Evolutionary conservation across 2,329 filamentous ascomycete species (phyloP).

Genomic region (Metarhizium humberi): DNA sequence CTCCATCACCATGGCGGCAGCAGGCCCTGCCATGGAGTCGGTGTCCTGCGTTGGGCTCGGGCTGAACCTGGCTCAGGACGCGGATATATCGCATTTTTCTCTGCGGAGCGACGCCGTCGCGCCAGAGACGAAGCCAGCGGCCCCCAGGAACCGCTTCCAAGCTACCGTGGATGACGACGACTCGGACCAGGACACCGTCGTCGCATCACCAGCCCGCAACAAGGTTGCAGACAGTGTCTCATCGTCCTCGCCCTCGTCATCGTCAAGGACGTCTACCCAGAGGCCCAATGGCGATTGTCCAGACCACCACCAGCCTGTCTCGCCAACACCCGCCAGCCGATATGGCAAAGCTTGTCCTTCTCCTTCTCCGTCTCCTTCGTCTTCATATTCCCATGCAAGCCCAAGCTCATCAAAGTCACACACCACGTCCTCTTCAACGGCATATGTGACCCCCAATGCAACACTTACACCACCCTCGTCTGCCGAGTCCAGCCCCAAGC

Average conservation of each 20-base stretch:
- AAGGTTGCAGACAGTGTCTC: background rate
- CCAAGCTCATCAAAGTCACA: background rate
- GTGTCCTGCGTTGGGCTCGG: background rate
- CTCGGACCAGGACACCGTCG: background rate
- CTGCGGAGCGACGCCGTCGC: background rate
- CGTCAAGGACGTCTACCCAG: background rate
- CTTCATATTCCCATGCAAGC: background rate
- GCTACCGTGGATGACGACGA: constrained; percentile 13
- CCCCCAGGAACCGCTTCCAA: constrained; percentile 3
- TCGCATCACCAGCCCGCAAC: background rate
- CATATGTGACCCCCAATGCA: background rate
- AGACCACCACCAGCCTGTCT: too few species aligned
- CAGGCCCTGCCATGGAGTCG: background rate
- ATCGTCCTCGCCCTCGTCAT: background rate
- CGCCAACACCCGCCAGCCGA: too few species aligned
- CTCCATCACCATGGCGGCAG: background rate
- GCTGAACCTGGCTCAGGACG: background rate
- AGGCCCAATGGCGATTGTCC: background rate
- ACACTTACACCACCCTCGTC: constrained; percentile 4
- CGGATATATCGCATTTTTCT: background rate
- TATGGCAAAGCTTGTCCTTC: background rate
- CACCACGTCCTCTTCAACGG: background rate
- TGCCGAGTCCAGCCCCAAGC: constrained; percentile 5
- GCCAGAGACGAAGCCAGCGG: background rate
- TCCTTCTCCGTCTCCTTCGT: background rate